Evolutionary conservation across 495 filamentous ascomycete genomes (phyloP), one percentile per base, ranked within the genome.

Genomic region (Amniculicola lignicola): DNA sequence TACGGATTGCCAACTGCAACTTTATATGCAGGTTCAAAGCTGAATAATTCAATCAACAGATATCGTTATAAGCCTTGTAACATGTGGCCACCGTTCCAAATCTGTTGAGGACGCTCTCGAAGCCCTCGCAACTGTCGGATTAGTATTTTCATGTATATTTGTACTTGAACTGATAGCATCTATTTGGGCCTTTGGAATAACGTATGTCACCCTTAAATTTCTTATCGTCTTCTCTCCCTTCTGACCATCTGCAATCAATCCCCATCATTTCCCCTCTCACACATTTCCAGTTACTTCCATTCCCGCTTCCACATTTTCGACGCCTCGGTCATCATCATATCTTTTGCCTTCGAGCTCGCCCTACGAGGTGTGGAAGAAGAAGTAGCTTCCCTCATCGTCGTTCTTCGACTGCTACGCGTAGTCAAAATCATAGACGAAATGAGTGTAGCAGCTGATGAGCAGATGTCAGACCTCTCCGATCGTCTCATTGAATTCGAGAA

Each of bases 371-470:
- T 80, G 2, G 67, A 77, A 3, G 79, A 82, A 65, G 79, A 86
- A 66, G 74, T 85, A 4, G 82, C 77, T 3, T 82, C 79, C 2
- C 70, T 87, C 1, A 75, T 87, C 25, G 74, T 88, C 39, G 70
- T 84, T 2, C 66, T 87, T 45, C 76, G 84, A 46, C 71, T 88
- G 1, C 85, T 83, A 81, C 76, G 85, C 22, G 75, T 88, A 28
- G 79, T 86, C 61, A 83, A 86, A 71, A 84, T 86, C 45, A 73
- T 82, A 14, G 81, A 86, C 47, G 82, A 85, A 68, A 69, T 85
- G 42, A 76, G 75, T 23, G 73, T 79, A n/a, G 80, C 77, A 3
- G 79, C 77, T 24, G 67, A 75, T 28, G 81, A 85, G 67, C 71
- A 77, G 57, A 72, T 79, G 69, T 75, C 77, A 37, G 62, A 62